Percentiles rank a stretch among this genome's conserved stretches.
These are phyloP conservation scores for Lactarius deliciosus DNA, from an alignment of 768 basidiomycete species.

Conservation along the genomic window DNA sequence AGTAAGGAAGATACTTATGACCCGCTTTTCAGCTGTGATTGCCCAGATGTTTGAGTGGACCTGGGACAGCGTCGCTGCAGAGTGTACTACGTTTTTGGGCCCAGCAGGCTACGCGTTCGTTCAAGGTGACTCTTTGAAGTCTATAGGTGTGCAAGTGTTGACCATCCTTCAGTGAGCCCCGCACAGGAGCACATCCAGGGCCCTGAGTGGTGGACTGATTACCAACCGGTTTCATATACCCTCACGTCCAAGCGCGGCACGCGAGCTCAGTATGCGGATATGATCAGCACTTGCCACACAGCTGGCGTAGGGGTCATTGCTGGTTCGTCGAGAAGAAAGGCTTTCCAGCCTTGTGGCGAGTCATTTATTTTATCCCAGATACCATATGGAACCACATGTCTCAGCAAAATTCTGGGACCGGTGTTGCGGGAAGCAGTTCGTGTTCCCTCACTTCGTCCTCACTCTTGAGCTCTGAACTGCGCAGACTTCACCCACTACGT, in stretches of 20 bases:
- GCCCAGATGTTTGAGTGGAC: slow-evolving; percentile 73
- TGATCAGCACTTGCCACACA: slow-evolving; percentile 41
- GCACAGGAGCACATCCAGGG: slow-evolving; percentile 60
- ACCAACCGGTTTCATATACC: slow-evolving; percentile 65
- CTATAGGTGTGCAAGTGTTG: not conserved
- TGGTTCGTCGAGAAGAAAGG: slow-evolving; percentile 29
- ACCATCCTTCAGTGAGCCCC: slow-evolving; percentile 41
- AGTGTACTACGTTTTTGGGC: slow-evolving; percentile 65
- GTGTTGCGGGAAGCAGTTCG: slow-evolving; percentile 24
- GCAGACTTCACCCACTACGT: slow-evolving; percentile 50
- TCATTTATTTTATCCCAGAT: slow-evolving; percentile 34
- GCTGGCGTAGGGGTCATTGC: slow-evolving; percentile 44
- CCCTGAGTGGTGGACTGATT: slow-evolving; percentile 72
- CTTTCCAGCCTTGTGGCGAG: slow-evolving; percentile 33
- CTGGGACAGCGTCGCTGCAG: slow-evolving; percentile 52
- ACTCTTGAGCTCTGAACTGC: not conserved
- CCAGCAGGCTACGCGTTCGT: slow-evolving; percentile 64
- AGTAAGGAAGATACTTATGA: not conserved
- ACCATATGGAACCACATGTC: slow-evolving; percentile 71
- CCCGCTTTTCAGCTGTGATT: slow-evolving; percentile 44
- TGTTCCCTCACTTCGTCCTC: not conserved
- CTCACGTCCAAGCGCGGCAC: slow-evolving; percentile 66
- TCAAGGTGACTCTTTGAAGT: slow-evolving; percentile 44
- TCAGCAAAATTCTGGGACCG: slow-evolving; percentile 44
- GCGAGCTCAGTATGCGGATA: slow-evolving; percentile 47